These are phyloP conservation scores for Leccinum griseonigrum DNA, from an alignment of 1,284 basidiomycete genomes.

Conservation along the genomic window DNA sequence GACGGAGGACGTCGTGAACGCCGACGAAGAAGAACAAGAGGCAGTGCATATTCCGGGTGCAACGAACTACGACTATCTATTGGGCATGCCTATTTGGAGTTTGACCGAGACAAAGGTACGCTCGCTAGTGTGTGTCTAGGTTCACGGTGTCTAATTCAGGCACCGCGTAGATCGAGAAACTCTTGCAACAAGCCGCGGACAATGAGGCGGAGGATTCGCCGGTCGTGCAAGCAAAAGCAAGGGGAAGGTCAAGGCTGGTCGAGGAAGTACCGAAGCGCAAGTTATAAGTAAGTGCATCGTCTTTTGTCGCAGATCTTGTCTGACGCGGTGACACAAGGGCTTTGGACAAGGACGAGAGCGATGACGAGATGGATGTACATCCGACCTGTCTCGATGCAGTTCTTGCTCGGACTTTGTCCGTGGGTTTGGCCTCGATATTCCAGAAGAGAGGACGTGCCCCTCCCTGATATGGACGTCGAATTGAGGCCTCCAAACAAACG, in stretches of 20 bases:
- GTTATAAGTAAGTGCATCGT: conserved; percentile 40
- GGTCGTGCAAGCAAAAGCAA: conserved; percentile 28
- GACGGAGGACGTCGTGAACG: conserved; percentile 60
- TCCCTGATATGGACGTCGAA: conserved; percentile 24
- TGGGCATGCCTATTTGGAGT: conserved; percentile 95
- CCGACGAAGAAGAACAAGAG: conserved; percentile 58
- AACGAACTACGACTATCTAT: conserved; percentile 90
- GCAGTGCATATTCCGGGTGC: conserved; percentile 43
- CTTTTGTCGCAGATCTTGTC: background rate
- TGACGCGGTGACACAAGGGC: conserved; percentile 27
- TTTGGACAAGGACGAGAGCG: conserved; percentile 32
- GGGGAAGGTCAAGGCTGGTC: conserved; percentile 35
- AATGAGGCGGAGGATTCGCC: conserved; percentile 71
- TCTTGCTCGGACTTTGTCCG: conserved; percentile 68
- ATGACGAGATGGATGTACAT: conserved; percentile 33
- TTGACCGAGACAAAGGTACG: conserved; percentile 90
- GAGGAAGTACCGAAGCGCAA: conserved; percentile 50
- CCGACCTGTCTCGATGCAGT: conserved; percentile 46
- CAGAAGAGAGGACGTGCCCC: conserved; percentile 50
- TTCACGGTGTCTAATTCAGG: conserved; percentile 6
- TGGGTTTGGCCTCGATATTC: conserved; percentile 76
- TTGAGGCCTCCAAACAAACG: conserved; percentile 27
- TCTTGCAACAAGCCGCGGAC: conserved; percentile 75
- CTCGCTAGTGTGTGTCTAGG: background rate
- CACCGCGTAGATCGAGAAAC: conserved; percentile 72